A percentile compares a stretch with the other conserved stretches of the same genome.
Conservation (phyloP, 306 rosid species). For the Sicyos edulis region DNA sequence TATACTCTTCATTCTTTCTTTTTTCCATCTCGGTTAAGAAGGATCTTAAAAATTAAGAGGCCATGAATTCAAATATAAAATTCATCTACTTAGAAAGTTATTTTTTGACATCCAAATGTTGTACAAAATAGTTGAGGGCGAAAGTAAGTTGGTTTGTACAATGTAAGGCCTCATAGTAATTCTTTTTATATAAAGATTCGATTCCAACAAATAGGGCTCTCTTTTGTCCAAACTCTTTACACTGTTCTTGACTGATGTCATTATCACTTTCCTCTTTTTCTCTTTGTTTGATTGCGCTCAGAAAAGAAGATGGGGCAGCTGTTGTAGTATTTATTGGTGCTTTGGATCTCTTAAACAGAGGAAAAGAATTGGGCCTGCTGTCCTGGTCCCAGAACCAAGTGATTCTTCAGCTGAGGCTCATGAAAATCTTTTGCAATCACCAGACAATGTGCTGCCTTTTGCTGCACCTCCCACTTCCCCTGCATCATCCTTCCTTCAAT, state of each 20-base stretch:
- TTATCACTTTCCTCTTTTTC: conserved; percentile 14
- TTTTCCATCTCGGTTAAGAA: too few species aligned
- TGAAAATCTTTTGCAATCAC: conserved; percentile 43
- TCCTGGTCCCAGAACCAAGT: conserved; percentile 50
- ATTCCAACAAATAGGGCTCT: conserved; percentile 17
- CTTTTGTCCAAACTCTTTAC: not conserved
- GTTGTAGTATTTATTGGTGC: conserved; percentile 57
- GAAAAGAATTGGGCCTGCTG: conserved; percentile 73
- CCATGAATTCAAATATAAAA: too few species aligned
- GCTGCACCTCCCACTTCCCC: conserved; percentile 96
- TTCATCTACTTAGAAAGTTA: too few species aligned
- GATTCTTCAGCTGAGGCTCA: conserved; percentile 29
- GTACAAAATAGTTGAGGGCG: not conserved
- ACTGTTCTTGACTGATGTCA: conserved; percentile 17
- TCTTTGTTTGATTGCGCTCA: conserved; percentile 31
- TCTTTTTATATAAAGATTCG: conserved; percentile 13
- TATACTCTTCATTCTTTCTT: not conserved
- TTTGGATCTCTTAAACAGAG: conserved; percentile 56
- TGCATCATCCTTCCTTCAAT: conserved; percentile 69
- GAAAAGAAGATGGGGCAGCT: conserved; percentile 93
- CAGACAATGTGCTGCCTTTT: conserved; percentile 54
- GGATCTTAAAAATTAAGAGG: too few species aligned
- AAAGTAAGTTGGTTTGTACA: too few species aligned
- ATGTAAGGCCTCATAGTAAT: not conserved
- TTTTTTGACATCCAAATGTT: not conserved